A percentile compares a stretch with the other conserved stretches of the same genome.
phyloP scores from a whole-genome alignment of 768 basidiomycete species.

The Strobilomyces dryophilus region DNA sequence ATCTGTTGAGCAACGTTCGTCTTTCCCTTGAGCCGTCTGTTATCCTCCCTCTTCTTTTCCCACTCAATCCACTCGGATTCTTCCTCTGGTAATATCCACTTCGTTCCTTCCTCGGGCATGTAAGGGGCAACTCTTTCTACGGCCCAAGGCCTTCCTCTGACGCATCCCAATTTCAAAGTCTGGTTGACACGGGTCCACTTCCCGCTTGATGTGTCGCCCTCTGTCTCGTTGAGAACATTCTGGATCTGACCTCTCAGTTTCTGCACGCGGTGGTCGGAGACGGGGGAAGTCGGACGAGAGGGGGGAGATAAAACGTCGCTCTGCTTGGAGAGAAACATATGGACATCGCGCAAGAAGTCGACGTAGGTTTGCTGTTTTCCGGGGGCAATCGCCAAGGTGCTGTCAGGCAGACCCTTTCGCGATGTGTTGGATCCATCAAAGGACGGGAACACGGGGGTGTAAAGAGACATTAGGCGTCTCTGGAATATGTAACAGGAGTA shows the following conservation, averaged over 20 bases:
- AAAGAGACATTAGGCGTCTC: conserved; percentile 27
- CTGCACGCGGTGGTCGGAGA: conserved; percentile 24
- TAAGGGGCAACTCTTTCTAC: conserved; percentile 20
- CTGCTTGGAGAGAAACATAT: conserved; percentile 31
- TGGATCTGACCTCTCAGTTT: conserved; percentile 33
- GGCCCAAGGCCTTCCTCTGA: conserved; percentile 33
- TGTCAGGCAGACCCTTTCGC: conserved; percentile 7
- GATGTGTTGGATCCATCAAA: conserved; percentile 5
- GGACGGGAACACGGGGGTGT: conserved; percentile 33
- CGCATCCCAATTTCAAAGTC: conserved; percentile 38
- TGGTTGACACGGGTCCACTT: conserved; percentile 44
- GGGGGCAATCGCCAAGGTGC: not conserved
- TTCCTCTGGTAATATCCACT: conserved; percentile 40
- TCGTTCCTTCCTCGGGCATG: conserved; percentile 21
- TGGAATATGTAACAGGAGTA: not conserved
- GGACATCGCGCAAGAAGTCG: conserved; percentile 29
- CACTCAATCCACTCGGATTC: conserved; percentile 48
- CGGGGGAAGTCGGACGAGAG: conserved; percentile 33
- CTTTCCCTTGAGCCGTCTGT: conserved; percentile 15
- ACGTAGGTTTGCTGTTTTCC: conserved; percentile 17
- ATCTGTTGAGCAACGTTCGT: conserved; percentile 11
- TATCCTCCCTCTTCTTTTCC: conserved; percentile 33
- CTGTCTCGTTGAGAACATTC: conserved; percentile 33
- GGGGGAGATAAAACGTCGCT: conserved; percentile 32
- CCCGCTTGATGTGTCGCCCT: conserved; percentile 39